Base-by-base conservation (phyloP, 139 green algal genomes). In the Monoraphidium neglectum region DNA sequence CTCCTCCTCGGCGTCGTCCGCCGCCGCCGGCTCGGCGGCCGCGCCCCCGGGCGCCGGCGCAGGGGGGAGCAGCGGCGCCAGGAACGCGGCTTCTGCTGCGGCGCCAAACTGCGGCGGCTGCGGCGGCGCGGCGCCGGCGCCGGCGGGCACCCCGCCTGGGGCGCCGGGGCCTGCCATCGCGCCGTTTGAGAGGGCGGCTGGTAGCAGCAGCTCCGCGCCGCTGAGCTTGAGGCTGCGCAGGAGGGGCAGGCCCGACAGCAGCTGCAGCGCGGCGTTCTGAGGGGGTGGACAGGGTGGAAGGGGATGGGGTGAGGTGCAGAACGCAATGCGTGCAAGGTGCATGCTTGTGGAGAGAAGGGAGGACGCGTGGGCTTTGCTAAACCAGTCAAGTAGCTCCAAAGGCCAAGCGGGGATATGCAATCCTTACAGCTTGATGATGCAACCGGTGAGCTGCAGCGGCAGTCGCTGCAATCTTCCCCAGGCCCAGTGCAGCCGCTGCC, bases 161-260 rank as follows among this genome's bases (percentile, higher is more conserved):
- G 8, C 10, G 6, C 10, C 26, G 10, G 57, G 6, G 28, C 57
- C 57, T 8, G 57, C 10, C 28, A 33, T 10, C 57, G 57, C 12
- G 28, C n/a, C 57, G 6, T 8, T 15, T 16, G 57, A 65, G 10
- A 33, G 28, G 6, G 57, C 28, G 10, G 57, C 26, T 10, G 73
- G 73, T 23, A 79, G 49, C 49, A 79, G 73, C 73, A 79, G 73
- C 47, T 79, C 73, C 35, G 73, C 73, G 28, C 73, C 73, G 21
- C 73, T 51, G 3, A 79, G 73, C 49, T 79, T 51, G 47, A 79
- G 63, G 47, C 24, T 35, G 35, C 24, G 63, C 24, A 79, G 63
- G 24, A 56, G 24, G 13, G 57, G 63, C 21, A 79, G 73, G 5
- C 15, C 38, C 15, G 47, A 16, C 2, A 79, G 63, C 63, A 79